Evolutionary conservation across 768 basidiomycete genomes (phyloP).

Genomic region (Xerocomus brunneocitrinus): DNA sequence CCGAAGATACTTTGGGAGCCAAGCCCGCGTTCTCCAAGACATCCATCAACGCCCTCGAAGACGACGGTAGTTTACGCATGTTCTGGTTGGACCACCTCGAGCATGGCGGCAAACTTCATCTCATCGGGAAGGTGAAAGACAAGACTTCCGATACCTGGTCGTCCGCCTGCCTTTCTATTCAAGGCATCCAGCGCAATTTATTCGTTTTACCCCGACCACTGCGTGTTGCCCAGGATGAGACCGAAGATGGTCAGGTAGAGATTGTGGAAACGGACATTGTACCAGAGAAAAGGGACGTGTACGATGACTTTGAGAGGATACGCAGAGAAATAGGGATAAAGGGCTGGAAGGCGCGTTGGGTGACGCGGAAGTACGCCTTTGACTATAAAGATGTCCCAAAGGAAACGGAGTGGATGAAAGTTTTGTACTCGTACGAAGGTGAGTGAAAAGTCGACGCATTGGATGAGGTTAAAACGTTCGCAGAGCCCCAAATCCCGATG

Average conservation of each 20-base stretch:
- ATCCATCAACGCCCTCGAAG: slow-evolving; percentile 62
- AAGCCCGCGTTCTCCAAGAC: slow-evolving; percentile 33
- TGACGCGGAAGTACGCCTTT: slow-evolving; percentile 89
- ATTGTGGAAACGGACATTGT: slow-evolving; percentile 70
- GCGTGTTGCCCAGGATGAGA: slow-evolving; percentile 41
- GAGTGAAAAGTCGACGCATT: slow-evolving; percentile 18
- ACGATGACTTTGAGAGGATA: slow-evolving; percentile 77
- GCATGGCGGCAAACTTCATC: slow-evolving; percentile 75
- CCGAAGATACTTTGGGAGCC: slow-evolving; percentile 56
- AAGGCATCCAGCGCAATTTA: slow-evolving; percentile 84
- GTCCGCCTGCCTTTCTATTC: slow-evolving; percentile 83
- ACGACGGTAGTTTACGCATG: slow-evolving; percentile 82
- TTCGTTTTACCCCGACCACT: slow-evolving; percentile 79
- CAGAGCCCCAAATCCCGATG: slow-evolving; percentile 52
- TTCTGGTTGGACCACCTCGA: slow-evolving; percentile 98
- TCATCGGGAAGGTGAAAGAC: slow-evolving; percentile 89
- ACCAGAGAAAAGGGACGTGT: slow-evolving; percentile 67
- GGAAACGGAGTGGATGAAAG: slow-evolving; percentile 89
- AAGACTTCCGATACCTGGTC: slow-evolving; percentile 60
- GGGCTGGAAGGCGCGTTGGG: slow-evolving; percentile 76
- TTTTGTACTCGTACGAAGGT: slow-evolving; percentile 88
- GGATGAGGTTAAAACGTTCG: neutral
- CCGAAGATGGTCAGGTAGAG: slow-evolving; percentile 24
- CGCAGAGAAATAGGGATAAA: slow-evolving; percentile 69
- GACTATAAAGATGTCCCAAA: slow-evolving; percentile 71